These are phyloP conservation scores for Mortierella sp. DNA, from an alignment of 371 early-diverging fungal species.

Conservation along the genomic window DNA sequence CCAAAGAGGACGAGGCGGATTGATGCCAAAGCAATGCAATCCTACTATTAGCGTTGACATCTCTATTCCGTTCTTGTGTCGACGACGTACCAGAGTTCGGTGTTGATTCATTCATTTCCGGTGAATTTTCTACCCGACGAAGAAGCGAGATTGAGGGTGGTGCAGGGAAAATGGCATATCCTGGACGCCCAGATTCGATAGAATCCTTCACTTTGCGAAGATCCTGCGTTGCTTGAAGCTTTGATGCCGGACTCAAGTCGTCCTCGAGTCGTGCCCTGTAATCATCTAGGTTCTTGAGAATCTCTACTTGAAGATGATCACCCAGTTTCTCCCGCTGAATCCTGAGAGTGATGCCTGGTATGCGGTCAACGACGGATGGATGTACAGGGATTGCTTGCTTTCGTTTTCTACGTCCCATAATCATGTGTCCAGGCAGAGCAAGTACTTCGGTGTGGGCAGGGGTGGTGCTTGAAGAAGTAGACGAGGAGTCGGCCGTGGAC, in stretches of 20 bases:
- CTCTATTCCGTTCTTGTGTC: not conserved
- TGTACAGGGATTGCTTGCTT: constrained; percentile 53
- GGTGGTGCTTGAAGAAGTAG: constrained; percentile 1
- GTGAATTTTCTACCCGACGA: not conserved
- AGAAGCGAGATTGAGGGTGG: not conserved
- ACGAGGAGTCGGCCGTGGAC: not conserved
- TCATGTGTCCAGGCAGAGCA: constrained; percentile 8
- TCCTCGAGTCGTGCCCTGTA: constrained; percentile 12
- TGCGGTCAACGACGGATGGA: constrained; percentile 43
- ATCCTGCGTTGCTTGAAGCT: constrained; percentile 35
- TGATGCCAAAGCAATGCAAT: constrained; percentile 1
- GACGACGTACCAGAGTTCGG: constrained; percentile 1
- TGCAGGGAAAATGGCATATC: constrained; percentile 30
- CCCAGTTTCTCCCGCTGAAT: constrained; percentile 40
- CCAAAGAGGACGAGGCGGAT: constrained; percentile 6
- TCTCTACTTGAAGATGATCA: constrained; percentile 48
- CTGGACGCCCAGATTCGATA: constrained; percentile 46
- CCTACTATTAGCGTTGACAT: not conserved
- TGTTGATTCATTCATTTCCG: constrained; percentile 1
- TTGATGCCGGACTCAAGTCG: constrained; percentile 5
- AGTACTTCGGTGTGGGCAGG: not conserved
- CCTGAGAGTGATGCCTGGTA: constrained; percentile 53
- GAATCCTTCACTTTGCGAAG: constrained; percentile 41
- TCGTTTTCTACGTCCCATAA: constrained; percentile 32
- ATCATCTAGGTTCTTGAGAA: constrained; percentile 44